Conservation (phyloP, 179 eudicot genomes). For the Spergularia azorica region DNA sequence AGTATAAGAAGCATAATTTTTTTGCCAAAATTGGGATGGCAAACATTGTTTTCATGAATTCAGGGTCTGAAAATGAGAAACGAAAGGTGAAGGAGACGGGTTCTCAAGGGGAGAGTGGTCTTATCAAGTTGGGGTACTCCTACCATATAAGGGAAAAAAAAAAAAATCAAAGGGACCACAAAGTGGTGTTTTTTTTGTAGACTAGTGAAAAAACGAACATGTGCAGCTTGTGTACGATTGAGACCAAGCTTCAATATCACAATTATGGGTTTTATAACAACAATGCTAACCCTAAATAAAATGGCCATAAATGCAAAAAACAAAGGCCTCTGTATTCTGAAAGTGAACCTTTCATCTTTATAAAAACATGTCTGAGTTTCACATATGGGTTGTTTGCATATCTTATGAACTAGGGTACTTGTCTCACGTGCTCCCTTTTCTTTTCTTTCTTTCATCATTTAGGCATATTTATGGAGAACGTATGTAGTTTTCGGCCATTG, state of each 20-base stretch:
- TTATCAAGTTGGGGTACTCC: slow-evolving; percentile 11
- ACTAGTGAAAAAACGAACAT: slow-evolving; percentile 27
- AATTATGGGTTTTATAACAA: slow-evolving; percentile 21
- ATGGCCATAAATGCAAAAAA: slow-evolving; percentile 21
- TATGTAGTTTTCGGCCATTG: not conserved
- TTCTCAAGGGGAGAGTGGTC: slow-evolving; percentile 1
- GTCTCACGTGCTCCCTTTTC: slow-evolving; percentile 12
- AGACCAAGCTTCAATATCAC: slow-evolving; percentile 30
- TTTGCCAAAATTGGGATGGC: slow-evolving; percentile 18
- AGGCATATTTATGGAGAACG: not conserved
- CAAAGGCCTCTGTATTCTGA: slow-evolving; percentile 11
- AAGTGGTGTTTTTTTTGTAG: slow-evolving; percentile 4
- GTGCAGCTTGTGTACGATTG: slow-evolving; percentile 32
- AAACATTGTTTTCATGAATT: slow-evolving; percentile 8
- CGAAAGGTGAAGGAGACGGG: not conserved
- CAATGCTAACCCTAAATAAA: slow-evolving; percentile 16
- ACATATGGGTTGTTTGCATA: slow-evolving; percentile 31
- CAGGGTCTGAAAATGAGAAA: not conserved
- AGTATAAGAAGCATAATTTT: not conserved
- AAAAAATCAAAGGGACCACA: slow-evolving; percentile 26
- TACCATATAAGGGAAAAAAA: slow-evolving; percentile 11
- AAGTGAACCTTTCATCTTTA: slow-evolving; percentile 28
- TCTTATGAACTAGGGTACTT: slow-evolving; percentile 1
- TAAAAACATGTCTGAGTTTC: slow-evolving; percentile 30
- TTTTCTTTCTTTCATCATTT: not conserved